These are phyloP conservation scores for Neofusicoccum parvum DNA, from an alignment of 2,329 filamentous ascomycete species.

Conservation along the genomic window DNA sequence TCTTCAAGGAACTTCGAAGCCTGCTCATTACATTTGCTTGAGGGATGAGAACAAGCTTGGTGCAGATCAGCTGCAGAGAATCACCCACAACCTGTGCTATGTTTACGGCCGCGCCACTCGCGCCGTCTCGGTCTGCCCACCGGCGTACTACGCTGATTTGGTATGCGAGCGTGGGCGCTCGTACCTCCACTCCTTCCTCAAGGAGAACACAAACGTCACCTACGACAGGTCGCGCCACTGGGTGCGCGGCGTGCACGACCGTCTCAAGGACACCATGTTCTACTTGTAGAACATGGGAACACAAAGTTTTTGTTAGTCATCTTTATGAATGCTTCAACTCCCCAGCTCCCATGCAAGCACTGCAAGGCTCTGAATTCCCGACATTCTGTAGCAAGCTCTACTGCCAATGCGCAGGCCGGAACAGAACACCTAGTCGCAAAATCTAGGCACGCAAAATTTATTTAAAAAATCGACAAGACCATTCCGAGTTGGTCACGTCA, in stretches of 20 bases:
- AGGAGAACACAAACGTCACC: conserved; percentile 1
- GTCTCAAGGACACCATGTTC: conserved; percentile 20
- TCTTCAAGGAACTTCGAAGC: conserved; percentile 77
- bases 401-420: not conserved
- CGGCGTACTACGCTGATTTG: conserved; percentile 86
- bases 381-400: not conserved
- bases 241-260: conserved; percentile 18
- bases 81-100: conserved; percentile 82
- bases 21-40: conserved; percentile 75
- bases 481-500: too few species aligned
- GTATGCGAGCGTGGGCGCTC: conserved; percentile 74
- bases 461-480: not conserved
- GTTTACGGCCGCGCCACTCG: conserved; percentile 81
- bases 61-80: conserved; percentile 68
- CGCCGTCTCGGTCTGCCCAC: conserved; percentile 80
- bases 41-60: conserved; percentile 48
- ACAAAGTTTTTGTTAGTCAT: not conserved
- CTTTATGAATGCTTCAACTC: conserved; percentile 1
- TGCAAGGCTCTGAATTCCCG: too few species aligned
- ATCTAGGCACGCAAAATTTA: not conserved
- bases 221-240: conserved; percentile 13
- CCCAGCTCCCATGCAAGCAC: not conserved
- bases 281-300: conserved; percentile 15
- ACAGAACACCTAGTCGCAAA: too few species aligned
- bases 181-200: conserved; percentile 55